phyloP scores from a whole-genome alignment of 805 yeast species.

The Candida sanyiensis region DNA sequence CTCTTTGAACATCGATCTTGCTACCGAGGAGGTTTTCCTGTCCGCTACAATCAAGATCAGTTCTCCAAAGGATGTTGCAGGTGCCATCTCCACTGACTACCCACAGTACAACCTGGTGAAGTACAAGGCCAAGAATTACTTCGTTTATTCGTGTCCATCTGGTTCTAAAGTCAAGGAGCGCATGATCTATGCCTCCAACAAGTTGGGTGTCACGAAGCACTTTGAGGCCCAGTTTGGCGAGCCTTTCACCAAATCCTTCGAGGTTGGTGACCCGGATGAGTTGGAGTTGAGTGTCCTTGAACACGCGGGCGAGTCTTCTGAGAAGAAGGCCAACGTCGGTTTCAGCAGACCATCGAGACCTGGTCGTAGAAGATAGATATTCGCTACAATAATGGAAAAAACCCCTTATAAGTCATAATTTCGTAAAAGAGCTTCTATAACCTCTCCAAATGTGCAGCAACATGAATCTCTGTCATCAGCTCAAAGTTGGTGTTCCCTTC shows the following conservation, averaged over 20 bases:
- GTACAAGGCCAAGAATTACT: conserved; percentile 39
- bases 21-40: conserved; percentile 43
- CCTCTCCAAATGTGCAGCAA: conserved; percentile 5
- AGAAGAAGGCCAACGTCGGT: conserved; percentile 27
- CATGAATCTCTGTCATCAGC: conserved; percentile 17
- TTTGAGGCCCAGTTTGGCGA: conserved; percentile 35
- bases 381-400: background rate
- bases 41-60: conserved; percentile 22
- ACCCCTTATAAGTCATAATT: no score
- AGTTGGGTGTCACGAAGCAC: conserved; percentile 50
- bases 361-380: conserved; percentile 38
- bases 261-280: conserved; percentile 70
- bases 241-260: conserved; percentile 39
- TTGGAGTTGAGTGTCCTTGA: conserved; percentile 49
- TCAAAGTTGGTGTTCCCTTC: conserved; percentile 12
- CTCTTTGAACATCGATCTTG: conserved; percentile 45
- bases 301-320: conserved; percentile 16
- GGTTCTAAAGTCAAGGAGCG: conserved; percentile 85
- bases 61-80: conserved; percentile 27
- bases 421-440: conserved; percentile 8
- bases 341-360: conserved; percentile 70
- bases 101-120: conserved; percentile 60
- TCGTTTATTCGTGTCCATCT: conserved; percentile 85
- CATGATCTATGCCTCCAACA: conserved; percentile 87
- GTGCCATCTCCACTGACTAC: conserved; percentile 32